phyloP scores from a whole-genome alignment of 768 basidiomycete species.

The Lentinula edodes region DNA sequence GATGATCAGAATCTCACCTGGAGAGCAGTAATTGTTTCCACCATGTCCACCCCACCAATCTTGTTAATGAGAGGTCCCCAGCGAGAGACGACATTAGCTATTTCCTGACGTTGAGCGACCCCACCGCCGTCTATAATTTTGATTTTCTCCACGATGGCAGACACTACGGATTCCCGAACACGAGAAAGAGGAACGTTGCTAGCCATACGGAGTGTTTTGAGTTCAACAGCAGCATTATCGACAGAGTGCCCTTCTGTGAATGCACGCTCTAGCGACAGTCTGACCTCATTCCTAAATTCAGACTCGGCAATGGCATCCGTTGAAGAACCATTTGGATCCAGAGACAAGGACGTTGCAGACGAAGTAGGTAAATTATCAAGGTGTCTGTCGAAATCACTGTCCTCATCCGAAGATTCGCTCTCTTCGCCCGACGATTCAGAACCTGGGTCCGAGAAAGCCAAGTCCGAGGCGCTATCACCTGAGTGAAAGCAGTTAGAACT shows the following conservation, averaged over 20 bases:
- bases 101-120: slow-evolving; percentile 56
- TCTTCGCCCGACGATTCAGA: slow-evolving; percentile 53
- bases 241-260: slow-evolving; percentile 89
- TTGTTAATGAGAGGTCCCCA: slow-evolving; percentile 83
- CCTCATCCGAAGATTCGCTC: slow-evolving; percentile 34
- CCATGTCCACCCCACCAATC: slow-evolving; percentile 79
- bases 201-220: slow-evolving; percentile 96
- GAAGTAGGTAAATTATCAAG: slow-evolving; percentile 33
- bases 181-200: slow-evolving; percentile 85
- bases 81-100: slow-evolving; percentile 54
- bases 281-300: slow-evolving; percentile 75
- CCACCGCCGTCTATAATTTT: slow-evolving; percentile 52
- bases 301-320: slow-evolving; percentile 41
- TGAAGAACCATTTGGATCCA: slow-evolving; percentile 28
- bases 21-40: slow-evolving; percentile 71
- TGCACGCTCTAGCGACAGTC: slow-evolving; percentile 85
- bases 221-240: slow-evolving; percentile 89
- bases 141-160: slow-evolving; percentile 74
- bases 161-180: slow-evolving; percentile 85
- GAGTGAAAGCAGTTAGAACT: neutral
- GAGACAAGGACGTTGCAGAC: slow-evolving; percentile 40
- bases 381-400: slow-evolving; percentile 32
- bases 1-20: slow-evolving; percentile 46
- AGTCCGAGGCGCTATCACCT: slow-evolving; percentile 63
- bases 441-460: slow-evolving; percentile 55